Base-by-base conservation (phyloP, 2,329 filamentous ascomycete species). In the Botrytis fabae region DNA sequence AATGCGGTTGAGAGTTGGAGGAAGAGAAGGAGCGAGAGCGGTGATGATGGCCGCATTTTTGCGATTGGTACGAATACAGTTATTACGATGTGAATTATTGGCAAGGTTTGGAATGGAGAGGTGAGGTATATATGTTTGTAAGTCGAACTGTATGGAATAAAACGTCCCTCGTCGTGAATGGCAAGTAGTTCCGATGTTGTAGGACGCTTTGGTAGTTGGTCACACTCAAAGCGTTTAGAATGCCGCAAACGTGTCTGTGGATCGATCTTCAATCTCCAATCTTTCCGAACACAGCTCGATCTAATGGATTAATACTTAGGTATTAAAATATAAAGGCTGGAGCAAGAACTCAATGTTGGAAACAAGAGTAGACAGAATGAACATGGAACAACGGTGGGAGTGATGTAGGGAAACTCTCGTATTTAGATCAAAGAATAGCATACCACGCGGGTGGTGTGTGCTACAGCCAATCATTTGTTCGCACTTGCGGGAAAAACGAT, bases 1-100 rank as follows among this genome's bases (percentile, higher is more conserved):
- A 69, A 68, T 16, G 74, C 74, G 28, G 75, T 75, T 28, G 75
- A 74, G 57, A 71, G 69, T 28, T 75, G 74, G 72, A 76, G 75
- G 60, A 69, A 73, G n/a, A 75, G 66, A 40, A 73, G 44, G 3
- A 73, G 68, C 35, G 72, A 71, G 18, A 70, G 46, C 7, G 72
- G 48, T 59, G 68, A 60, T 60, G 72, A 64, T 57, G 72, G 68
- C 35, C 46, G 68, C 72, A 73, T 73, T 48, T 71, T 71, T 8
- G 62, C 12, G 14, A 44, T 32, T 42, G 32, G 18, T 65, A 22
- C 14, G 59, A 46, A 42, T 71, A 46, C 10, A 7, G 22, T 18
- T 25, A 48, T 35, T 35, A 32, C 20, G 22, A 20, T 16, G 28
- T 63, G 14, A 16, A 16, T 35, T 42, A 4, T 69, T n/a, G 48